These are phyloP conservation scores for Bretschneidera sinensis DNA, from an alignment of 345 rosid genomes.

Conservation along the genomic window DNA sequence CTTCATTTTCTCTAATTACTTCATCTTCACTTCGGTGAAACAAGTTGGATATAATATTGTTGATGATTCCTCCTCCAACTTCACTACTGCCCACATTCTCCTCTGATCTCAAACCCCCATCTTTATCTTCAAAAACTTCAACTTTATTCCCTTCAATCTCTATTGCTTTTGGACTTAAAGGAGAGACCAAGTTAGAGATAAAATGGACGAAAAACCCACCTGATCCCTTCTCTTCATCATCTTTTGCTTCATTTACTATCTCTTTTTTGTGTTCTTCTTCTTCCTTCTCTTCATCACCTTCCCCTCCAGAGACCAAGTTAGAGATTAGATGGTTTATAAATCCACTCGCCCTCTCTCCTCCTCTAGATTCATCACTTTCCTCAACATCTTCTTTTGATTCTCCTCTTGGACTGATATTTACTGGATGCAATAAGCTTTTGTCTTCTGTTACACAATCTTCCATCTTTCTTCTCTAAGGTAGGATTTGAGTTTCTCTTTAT, in stretches of 20 bases:
- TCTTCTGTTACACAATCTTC: slow-evolving; percentile 24
- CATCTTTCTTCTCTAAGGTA: no score
- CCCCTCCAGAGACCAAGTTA: slow-evolving; percentile 17
- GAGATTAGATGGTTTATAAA: slow-evolving; percentile 16
- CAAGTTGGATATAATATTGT: slow-evolving; percentile 14
- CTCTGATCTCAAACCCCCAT: no score
- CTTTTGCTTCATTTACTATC: neutral
- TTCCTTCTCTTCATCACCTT: no score
- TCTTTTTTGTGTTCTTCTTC: neutral
- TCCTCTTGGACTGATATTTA: neutral
- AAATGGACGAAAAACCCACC: slow-evolving; percentile 22
- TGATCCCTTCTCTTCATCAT: slow-evolving; percentile 7
- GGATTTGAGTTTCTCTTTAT: no score
- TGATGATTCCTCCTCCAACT: slow-evolving; percentile 12
- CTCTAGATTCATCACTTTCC: neutral
- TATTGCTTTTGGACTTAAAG: slow-evolving; percentile 16
- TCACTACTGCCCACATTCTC: neutral
- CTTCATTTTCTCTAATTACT: neutral
- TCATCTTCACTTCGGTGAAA: slow-evolving; percentile 11
- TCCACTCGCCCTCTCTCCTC: slow-evolving; percentile 9
- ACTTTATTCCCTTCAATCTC: neutral
- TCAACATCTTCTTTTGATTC: neutral
- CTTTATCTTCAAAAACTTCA: neutral
- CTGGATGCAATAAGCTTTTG: slow-evolving; percentile 14
- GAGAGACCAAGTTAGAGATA: slow-evolving; percentile 24